These are phyloP conservation scores for Anethum foeniculum DNA, from an alignment of 140 eudicot genomes.

Conservation along the genomic window DNA sequence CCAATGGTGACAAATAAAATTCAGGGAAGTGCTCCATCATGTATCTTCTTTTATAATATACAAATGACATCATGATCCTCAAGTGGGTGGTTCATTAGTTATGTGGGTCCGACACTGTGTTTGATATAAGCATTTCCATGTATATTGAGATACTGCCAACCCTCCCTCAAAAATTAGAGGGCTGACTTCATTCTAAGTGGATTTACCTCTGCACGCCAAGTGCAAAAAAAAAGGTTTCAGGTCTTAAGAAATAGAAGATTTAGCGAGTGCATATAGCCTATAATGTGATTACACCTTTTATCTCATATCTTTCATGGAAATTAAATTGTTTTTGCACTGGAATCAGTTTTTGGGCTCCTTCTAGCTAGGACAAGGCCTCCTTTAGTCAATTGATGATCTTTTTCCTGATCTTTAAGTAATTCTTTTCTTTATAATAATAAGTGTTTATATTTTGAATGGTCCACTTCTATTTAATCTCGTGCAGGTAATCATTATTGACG, in stretches of 20 bases:
- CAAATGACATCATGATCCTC: not conserved
- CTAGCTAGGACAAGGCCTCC: not conserved
- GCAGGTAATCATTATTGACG: slow-evolving; percentile 92
- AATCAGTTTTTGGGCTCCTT: not conserved
- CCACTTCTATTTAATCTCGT: not conserved
- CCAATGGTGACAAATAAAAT: not conserved
- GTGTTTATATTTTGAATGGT: not conserved
- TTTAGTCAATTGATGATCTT: not conserved
- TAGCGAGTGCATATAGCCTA: not conserved
- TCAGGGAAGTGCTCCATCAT: not conserved
- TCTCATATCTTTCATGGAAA: not conserved
- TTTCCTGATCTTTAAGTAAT: not conserved
- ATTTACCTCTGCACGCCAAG: not conserved
- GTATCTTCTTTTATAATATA: not conserved
- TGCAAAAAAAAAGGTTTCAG: not conserved
- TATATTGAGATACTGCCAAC: not conserved
- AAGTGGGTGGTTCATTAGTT: not conserved
- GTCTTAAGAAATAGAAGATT: not conserved
- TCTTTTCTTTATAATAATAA: not conserved
- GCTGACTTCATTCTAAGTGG: not conserved
- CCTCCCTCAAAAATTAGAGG: not conserved
- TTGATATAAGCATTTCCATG: not conserved
- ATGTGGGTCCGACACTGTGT: not conserved
- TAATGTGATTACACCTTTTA: not conserved
- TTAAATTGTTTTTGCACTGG: not conserved